Percentiles rank a stretch among this genome's conserved stretches.
Conservation (phyloP, 805 yeast genomes). For the Yamadazyma kitorensis region DNA sequence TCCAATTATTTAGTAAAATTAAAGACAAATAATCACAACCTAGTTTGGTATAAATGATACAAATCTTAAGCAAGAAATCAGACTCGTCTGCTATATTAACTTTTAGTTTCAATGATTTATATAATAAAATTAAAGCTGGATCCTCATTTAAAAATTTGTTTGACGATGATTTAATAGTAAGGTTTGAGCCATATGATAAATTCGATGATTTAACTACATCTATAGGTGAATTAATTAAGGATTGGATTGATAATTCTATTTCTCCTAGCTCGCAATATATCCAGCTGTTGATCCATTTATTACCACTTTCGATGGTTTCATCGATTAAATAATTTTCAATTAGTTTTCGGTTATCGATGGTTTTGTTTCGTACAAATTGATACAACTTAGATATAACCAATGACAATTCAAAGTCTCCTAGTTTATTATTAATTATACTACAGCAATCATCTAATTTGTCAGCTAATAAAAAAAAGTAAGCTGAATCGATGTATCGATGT, state of each 20-base stretch:
- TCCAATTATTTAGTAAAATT: slow-evolving; percentile 65
- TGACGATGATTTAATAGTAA: slow-evolving; percentile 15
- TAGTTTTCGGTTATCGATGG: slow-evolving; percentile 30
- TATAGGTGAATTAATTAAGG: slow-evolving; percentile 58
- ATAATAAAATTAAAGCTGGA: slow-evolving; percentile 73
- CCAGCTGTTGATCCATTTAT: slow-evolving; percentile 83
- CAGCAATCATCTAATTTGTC: slow-evolving; percentile 75
- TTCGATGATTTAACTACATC: slow-evolving; percentile 22
- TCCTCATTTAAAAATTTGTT: slow-evolving; percentile 61
- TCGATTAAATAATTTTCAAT: slow-evolving; percentile 55
- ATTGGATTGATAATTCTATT: slow-evolving; percentile 51
- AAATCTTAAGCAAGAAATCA: slow-evolving; percentile 57
- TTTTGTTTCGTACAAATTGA: slow-evolving; percentile 22
- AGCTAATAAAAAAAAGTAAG: slow-evolving; percentile 81
- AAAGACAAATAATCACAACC: slow-evolving; percentile 84
- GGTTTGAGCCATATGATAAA: slow-evolving; percentile 18
- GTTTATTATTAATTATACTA: slow-evolving; percentile 64
- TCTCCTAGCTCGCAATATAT: slow-evolving; percentile 61
- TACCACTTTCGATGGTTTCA: slow-evolving; percentile 55
- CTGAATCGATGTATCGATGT: slow-evolving; percentile 84
- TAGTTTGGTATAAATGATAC: slow-evolving; percentile 75
- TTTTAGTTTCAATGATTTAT: slow-evolving; percentile 53
- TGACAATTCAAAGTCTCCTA: slow-evolving; percentile 71
- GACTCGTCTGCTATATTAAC: slow-evolving; percentile 51
- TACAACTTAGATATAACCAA: slow-evolving; percentile 77